Percentiles rank a stretch among this genome's conserved stretches.
Conservation (phyloP, 306 rosid genomes). For the Luffa acutangula region DNA sequence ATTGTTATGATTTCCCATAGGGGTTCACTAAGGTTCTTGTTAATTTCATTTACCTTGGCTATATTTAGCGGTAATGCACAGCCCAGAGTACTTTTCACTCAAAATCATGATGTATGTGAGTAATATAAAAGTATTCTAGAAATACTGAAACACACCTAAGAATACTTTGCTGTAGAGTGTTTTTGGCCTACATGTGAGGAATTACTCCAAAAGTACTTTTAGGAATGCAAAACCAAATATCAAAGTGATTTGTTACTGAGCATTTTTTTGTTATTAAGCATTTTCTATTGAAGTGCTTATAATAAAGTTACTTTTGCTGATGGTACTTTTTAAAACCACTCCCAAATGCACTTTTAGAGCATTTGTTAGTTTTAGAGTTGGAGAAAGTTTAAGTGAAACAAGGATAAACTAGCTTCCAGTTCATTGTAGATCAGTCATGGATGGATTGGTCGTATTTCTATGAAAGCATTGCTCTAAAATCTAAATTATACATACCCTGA, state of each 20-base stretch:
- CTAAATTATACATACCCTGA: not conserved
- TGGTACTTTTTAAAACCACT: not conserved
- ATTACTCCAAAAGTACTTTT: not conserved
- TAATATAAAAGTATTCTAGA: not conserved
- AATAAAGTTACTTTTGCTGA: not conserved
- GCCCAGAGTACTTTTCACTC: not conserved
- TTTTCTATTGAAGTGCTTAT: not conserved
- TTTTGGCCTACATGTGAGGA: not conserved
- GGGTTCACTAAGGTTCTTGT: not conserved
- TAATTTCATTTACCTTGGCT: not conserved
- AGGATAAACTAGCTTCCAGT: not conserved
- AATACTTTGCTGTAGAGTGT: not conserved
- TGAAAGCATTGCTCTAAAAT: not conserved
- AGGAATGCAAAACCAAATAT: not conserved
- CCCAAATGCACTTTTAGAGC: not conserved
- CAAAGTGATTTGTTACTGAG: too few relatives aligned
- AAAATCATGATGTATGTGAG: not conserved
- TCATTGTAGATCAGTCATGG: not conserved
- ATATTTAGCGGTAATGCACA: too few relatives aligned
- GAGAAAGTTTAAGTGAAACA: not conserved
- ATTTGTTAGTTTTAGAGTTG: not conserved
- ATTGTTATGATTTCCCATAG: not conserved
- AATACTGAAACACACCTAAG: not conserved
- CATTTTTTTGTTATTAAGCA: not conserved
- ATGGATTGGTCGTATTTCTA: not conserved